Evolutionary conservation across 345 rosid species (phyloP), one percentile per base, ranked within the genome.

Genomic region (Corymbia maculata): DNA sequence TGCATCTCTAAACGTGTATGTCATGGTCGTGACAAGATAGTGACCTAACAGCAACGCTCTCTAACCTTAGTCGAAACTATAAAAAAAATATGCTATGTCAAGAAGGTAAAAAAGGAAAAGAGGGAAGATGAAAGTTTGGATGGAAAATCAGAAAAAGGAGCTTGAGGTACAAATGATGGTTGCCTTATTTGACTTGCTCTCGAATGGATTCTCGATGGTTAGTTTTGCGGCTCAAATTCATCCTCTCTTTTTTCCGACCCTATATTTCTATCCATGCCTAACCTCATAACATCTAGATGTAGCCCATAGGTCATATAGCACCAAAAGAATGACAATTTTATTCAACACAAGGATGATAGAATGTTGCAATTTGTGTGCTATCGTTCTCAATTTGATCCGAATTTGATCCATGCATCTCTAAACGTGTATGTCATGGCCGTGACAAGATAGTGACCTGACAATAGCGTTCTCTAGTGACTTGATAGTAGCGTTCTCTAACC

Each of bases 1-100:
- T 22, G 28, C 4, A 22, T 55, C 12, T 55, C 61, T 55, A 55
- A 55, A 26, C 30, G 42, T 36, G 42, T 36, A 11, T 17, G 22
- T 70, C 7, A 2, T 9, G 13, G 26, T 1, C 8, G 49, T 36
- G 26, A 36, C 26, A 75, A 4, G 13, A 26, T 17, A 75, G 24
- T 75, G 26, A 75, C 49, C 1, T 0, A 26, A 75, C 0, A 1
- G 26, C 47, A 36, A 9, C 26, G 13, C 0, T 75, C 42, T 36
- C 4, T 36, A 36, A 36, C 42, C 42, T 36, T 36, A 17, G 47
- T 13, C 3, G 24, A 7, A 70, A 36, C 47, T 21, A 36, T 36
- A 36, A 36, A 32, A 17, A 64, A n/a, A 36, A 9, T 4, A 5
- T 2, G 47, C 6, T 32, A 17, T 36, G 17, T 70, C 19, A 36